These are phyloP conservation scores for Colletotrichum eleusines DNA, from an alignment of 2,329 filamentous ascomycete species.

Conservation along the genomic window DNA sequence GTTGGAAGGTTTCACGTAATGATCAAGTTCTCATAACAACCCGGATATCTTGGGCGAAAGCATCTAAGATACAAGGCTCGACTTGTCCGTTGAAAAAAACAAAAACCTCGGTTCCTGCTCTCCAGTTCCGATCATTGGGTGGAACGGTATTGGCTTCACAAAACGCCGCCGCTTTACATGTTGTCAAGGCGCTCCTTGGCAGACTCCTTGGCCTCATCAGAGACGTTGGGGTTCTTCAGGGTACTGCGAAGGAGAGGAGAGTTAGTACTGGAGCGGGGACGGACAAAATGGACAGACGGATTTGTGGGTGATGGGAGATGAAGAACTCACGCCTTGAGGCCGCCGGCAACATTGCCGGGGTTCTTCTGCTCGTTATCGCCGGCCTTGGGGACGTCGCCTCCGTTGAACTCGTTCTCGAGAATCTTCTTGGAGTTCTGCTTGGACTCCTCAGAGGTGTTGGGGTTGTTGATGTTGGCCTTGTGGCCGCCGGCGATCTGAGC, in stretches of 20 bases:
- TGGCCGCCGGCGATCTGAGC: constrained; percentile 67
- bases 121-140: neutral
- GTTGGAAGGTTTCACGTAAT: neutral
- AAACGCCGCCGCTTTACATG: constrained; percentile 47
- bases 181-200: constrained; percentile 64
- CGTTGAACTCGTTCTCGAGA: constrained; percentile 63
- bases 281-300: rapidly evolving
- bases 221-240: constrained; percentile 68
- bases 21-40: neutral
- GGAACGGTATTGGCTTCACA: neutral
- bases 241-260: constrained; percentile 50
- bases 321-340: constrained; percentile 62
- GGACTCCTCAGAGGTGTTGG: constrained; percentile 66
- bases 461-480: constrained; percentile 70
- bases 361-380: constrained; percentile 60
- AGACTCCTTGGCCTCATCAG: constrained; percentile 66
- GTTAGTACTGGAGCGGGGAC: neutral
- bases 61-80: constrained; percentile 3
- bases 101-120: neutral
- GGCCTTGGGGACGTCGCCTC: constrained; percentile 52
- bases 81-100: neutral
- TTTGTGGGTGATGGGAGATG: rapidly evolving
- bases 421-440: constrained; percentile 67
- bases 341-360: constrained; percentile 64
- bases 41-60: neutral